A percentile compares a stretch with the other conserved stretches of the same genome.
Conservation (phyloP, 768 basidiomycete species). For the Tylopilus rubrobrunneus region DNA sequence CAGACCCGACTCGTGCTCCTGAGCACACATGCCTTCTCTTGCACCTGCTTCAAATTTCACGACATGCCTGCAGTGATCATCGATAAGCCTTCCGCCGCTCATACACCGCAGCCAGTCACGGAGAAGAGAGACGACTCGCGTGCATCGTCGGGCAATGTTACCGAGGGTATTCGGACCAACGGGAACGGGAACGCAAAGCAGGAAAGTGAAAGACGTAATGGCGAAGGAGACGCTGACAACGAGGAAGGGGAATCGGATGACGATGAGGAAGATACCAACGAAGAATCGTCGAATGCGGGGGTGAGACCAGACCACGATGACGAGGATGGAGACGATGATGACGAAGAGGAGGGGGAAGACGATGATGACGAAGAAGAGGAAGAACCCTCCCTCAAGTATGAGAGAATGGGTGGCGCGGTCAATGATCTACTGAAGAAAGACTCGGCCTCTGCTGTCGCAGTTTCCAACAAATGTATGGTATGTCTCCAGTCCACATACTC, state of each 20-base stretch:
- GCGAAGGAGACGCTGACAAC: constrained; percentile 2
- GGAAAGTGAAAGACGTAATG: neutral
- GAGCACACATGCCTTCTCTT: constrained; percentile 9
- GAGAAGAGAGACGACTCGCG: constrained; percentile 3
- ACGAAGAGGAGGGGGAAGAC: constrained; percentile 38
- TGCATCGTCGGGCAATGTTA: neutral
- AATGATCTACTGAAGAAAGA: constrained; percentile 85
- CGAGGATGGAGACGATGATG: constrained; percentile 17
- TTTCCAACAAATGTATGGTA: constrained; percentile 74
- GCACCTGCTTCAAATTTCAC: neutral
- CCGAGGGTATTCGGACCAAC: constrained; percentile 10
- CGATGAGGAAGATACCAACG: neutral
- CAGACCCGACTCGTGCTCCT: neutral
- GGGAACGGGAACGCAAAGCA: constrained; percentile 14
- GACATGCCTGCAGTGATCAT: constrained; percentile 9
- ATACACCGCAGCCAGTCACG: neutral
- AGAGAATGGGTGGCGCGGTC: constrained; percentile 67
- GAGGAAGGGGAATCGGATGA: constrained; percentile 6
- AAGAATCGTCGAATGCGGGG: neutral
- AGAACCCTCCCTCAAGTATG: constrained; percentile 90
- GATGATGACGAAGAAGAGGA: constrained; percentile 78
- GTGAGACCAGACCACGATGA: neutral
- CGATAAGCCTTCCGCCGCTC: neutral
- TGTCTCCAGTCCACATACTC: constrained; percentile 1
- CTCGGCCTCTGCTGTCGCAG: constrained; percentile 76